Evolutionary conservation across 352 stramenopile genomes (phyloP).

Genomic region (Phytophthora uliginosa): DNA sequence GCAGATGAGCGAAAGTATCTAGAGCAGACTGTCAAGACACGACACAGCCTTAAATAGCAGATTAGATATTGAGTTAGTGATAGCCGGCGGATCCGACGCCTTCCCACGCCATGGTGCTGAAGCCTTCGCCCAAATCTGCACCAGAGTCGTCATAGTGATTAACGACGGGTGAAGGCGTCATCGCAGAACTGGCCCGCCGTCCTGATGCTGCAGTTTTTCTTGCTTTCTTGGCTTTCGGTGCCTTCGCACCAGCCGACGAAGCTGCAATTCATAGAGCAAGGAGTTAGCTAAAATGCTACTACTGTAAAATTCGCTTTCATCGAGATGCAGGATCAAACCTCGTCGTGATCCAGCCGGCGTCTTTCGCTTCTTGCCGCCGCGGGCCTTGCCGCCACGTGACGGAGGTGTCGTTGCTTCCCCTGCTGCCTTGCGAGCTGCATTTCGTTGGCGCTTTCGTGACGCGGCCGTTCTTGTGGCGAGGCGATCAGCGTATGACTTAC

Average conservation of each 20-base stretch:
- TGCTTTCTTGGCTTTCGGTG: conserved; percentile 35
- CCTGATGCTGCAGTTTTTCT: conserved; percentile 28
- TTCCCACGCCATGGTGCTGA: conserved; percentile 82
- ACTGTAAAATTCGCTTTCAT: neutral
- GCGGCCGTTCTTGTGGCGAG: conserved; percentile 44
- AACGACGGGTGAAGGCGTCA: conserved; percentile 34
- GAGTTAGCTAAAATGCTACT: neutral
- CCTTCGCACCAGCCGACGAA: conserved; percentile 25
- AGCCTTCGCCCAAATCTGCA: conserved; percentile 58
- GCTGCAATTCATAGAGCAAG: conserved; percentile 11
- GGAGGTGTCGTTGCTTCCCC: neutral
- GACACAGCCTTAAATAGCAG: conserved; percentile 24
- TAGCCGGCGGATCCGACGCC: conserved; percentile 75
- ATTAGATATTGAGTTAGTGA: conserved; percentile 46
- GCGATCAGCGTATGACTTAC: conserved; percentile 69
- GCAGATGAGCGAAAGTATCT: neutral
- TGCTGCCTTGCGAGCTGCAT: conserved; percentile 26
- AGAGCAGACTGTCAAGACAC: conserved; percentile 1
- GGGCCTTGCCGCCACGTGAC: conserved; percentile 29
- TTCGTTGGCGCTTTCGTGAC: conserved; percentile 65
- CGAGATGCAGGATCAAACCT: conserved; percentile 25
- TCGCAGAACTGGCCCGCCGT: conserved; percentile 48
- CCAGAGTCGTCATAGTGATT: conserved; percentile 73
- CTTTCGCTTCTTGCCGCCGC: conserved; percentile 40
- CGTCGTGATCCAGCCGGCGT: conserved; percentile 26